A percentile compares a stretch with the other conserved stretches of the same genome.
Evolutionary conservation across 805 yeast genomes (phyloP).

Genomic region (Naumovozyma castellii): DNA sequence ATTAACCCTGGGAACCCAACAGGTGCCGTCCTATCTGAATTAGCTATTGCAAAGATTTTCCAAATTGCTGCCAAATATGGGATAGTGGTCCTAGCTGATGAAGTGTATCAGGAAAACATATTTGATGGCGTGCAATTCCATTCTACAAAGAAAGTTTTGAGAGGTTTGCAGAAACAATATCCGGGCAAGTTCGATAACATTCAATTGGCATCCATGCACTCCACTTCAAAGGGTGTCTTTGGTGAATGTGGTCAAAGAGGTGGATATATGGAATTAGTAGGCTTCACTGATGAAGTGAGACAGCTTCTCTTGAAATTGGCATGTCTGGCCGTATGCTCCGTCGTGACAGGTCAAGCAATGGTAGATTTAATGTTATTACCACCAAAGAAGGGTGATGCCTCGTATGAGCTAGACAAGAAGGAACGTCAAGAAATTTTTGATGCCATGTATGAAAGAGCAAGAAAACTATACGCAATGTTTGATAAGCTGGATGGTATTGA

Average conservation of each 20-base stretch:
- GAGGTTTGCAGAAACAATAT: constrained; percentile 47
- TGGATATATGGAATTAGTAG: constrained; percentile 91
- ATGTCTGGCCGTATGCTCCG: constrained; percentile 88
- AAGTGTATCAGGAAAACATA: constrained; percentile 91
- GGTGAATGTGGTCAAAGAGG: constrained; percentile 99
- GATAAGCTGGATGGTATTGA: constrained; percentile 65
- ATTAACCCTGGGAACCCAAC: constrained; percentile 99
- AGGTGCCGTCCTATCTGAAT: constrained; percentile 64
- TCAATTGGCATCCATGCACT: constrained; percentile 86
- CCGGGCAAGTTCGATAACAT: constrained; percentile 55
- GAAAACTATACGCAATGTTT: constrained; percentile 59
- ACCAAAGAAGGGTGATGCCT: constrained; percentile 69
- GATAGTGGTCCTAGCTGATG: constrained; percentile 86
- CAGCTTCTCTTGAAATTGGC: constrained; percentile 74
- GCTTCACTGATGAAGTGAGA: constrained; percentile 59
- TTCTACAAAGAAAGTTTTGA: constrained; percentile 72
- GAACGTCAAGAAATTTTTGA: constrained; percentile 57
- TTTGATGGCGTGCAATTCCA: constrained; percentile 66
- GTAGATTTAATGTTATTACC: constrained; percentile 90
- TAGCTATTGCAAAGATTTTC: constrained; percentile 61
- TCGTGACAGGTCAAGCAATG: constrained; percentile 87
- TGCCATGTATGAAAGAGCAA: constrained; percentile 58
- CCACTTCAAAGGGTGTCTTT: constrained; percentile 93
- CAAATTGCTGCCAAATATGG: constrained; percentile 77
- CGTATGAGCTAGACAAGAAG: constrained; percentile 54